A percentile compares a stretch with the other conserved stretches of the same genome.
phyloP scores from a whole-genome alignment of 352 stramenopile species.

The Globisporangium lucens region DNA sequence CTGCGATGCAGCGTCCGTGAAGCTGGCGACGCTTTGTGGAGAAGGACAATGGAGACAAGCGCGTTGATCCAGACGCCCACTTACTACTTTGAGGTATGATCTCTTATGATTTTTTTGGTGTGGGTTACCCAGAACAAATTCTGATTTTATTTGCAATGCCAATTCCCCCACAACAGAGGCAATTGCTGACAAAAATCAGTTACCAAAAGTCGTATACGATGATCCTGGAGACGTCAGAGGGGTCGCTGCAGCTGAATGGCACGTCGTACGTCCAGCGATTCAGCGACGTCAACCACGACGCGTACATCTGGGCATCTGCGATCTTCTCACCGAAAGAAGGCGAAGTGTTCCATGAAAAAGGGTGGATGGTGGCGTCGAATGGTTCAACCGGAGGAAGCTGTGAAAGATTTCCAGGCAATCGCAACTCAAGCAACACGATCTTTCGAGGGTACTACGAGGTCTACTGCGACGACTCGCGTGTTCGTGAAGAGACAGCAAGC shows the following conservation, averaged over 20 bases:
- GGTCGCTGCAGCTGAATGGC: constrained; percentile 1
- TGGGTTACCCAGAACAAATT: too few species aligned
- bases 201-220: too few species aligned
- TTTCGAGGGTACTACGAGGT: background rate
- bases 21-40: background rate
- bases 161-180: background rate
- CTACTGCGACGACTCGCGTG: too few species aligned
- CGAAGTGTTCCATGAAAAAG: constrained; percentile 4
- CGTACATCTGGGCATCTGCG: background rate
- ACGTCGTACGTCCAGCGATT: constrained; percentile 8
- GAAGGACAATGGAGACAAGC: background rate
- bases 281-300: background rate
- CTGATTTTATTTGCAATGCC: too few species aligned
- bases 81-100: background rate
- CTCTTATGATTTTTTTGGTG: background rate
- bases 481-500: too few species aligned
- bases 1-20: background rate
- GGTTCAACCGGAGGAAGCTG: background rate
- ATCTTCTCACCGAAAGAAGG: background rate
- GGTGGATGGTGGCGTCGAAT: constrained; percentile 9
- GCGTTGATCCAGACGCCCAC: constrained; percentile 20
- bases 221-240: background rate
- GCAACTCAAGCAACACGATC: background rate
- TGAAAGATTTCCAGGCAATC: too few species aligned
- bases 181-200: background rate